Evolutionary conservation across 192 early-diverging fungal genomes (phyloP).

Genomic region (Coemansia sp.): DNA sequence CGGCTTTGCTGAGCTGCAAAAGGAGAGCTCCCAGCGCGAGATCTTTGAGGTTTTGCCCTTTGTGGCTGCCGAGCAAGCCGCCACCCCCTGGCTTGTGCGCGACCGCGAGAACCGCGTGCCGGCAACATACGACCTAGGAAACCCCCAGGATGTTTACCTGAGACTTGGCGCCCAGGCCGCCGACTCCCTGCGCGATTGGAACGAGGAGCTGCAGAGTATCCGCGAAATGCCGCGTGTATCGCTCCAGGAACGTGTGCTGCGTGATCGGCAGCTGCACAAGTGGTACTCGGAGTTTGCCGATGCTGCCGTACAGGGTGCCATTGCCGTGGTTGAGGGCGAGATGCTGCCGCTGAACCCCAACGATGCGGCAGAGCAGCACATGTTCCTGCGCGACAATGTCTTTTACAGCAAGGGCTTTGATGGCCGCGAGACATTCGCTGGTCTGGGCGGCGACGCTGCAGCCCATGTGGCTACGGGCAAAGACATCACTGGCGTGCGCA

Average conservation of each 20-base stretch:
- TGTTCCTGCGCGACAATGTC: constrained; percentile 95
- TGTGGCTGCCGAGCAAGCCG: constrained; percentile 56
- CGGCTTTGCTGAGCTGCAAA: constrained; percentile 64
- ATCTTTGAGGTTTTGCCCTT: constrained; percentile 80
- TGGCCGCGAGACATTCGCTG: constrained; percentile 77
- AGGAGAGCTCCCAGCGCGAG: constrained; percentile 52
- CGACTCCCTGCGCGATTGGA: constrained; percentile 83
- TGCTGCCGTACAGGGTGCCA: constrained; percentile 79
- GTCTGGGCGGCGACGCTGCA: constrained; percentile 81
- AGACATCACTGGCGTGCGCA: constrained; percentile 86
- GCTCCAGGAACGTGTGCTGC: constrained; percentile 78
- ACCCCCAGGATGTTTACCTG: constrained; percentile 26
- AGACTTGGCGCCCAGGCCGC: constrained; percentile 21
- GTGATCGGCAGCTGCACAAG: constrained; percentile 80
- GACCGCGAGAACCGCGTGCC: constrained; percentile 29
- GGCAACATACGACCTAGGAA: constrained; percentile 25
- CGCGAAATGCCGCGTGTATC: constrained; percentile 75
- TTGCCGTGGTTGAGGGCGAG: constrained; percentile 77
- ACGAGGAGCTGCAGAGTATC: constrained; percentile 90
- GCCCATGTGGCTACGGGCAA: constrained; percentile 92
- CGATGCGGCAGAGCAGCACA: constrained; percentile 70
- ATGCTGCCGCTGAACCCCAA: constrained; percentile 73
- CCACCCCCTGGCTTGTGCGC: constrained; percentile 82
- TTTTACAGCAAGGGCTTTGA: constrained; percentile 92
- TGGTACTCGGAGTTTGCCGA: constrained; percentile 90